Evolutionary conservation across 108 stramenopile species (phyloP).

Genomic region (Nitzschia sp.): DNA sequence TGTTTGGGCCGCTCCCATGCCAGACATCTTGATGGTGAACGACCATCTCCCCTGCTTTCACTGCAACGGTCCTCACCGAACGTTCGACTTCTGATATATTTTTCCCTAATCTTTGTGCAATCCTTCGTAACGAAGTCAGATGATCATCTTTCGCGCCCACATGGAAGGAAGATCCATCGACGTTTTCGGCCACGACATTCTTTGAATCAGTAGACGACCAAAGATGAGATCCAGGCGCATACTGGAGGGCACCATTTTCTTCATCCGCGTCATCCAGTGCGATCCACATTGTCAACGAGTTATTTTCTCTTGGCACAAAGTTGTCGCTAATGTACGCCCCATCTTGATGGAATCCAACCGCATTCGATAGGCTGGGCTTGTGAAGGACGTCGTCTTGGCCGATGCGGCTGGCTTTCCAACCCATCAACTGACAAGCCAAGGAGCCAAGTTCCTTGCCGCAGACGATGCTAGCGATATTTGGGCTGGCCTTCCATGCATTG

Average conservation of each 20-base stretch:
- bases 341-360: slow-evolving; percentile 71
- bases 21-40: slow-evolving; percentile 38
- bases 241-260: slow-evolving; percentile 56
- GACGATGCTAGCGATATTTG: slow-evolving; percentile 47
- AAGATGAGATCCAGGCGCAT: slow-evolving; percentile 52
- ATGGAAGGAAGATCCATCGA: slow-evolving; percentile 29
- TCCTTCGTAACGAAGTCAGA: background rate
- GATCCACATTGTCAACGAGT: slow-evolving; percentile 56
- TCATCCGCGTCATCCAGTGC: slow-evolving; percentile 63
- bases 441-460: slow-evolving; percentile 36
- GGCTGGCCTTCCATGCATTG: slow-evolving; percentile 64
- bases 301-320: slow-evolving; percentile 4
- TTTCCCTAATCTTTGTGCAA: slow-evolving; percentile 1
- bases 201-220: slow-evolving; percentile 24
- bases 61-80: slow-evolving; percentile 4
- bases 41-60: slow-evolving; percentile 21
- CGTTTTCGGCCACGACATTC: background rate
- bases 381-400: slow-evolving; percentile 73
- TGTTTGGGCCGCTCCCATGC: slow-evolving; percentile 34
- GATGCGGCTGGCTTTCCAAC: slow-evolving; percentile 56
- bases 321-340: slow-evolving; percentile 52
- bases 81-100: background rate
- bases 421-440: slow-evolving; percentile 43
- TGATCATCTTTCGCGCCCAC: slow-evolving; percentile 10
- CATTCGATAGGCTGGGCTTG: slow-evolving; percentile 51